Base-by-base conservation (phyloP, 1,284 basidiomycete species). In the Moniliophthora roreri region DNA sequence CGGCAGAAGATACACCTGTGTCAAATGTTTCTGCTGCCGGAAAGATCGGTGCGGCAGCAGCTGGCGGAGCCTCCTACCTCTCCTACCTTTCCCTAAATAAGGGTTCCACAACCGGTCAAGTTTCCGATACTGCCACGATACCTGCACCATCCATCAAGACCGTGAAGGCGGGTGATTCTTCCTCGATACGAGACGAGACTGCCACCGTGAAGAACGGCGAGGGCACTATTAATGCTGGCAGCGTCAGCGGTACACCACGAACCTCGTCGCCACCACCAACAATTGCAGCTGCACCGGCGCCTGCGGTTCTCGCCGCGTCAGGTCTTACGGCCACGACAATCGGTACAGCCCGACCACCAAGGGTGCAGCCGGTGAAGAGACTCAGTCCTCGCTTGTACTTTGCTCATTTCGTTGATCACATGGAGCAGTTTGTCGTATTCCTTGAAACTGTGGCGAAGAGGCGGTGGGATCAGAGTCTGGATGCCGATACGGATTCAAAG, bases 341-440 rank as follows among this genome's bases (percentile, higher is more conserved):
- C 9, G 44, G 44, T 10, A 41, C 53, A 28, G 35, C 53, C 20
- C 49, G 49, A 9, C 53, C 46, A 15, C 50, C 50, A 9, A 55
- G 47, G 24, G 60, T 65, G 16, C 63, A 61, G 20, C 68, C 68
- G 1, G 65, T 74, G 51, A 81, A 82, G 55, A 77, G 85, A 0
- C 91, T 93, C 0, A 93, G 93, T 0, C 94, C 95, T 0, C 78
- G 87, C 1, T 77, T 89, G 28, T 98, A 94, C 69, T 98, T 98
- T 64, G 87, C 95, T 0, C 93, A 97, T 68, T 99, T 98, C 61
- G 88, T 98, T 38, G 92, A 95, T 62, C 93, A 96, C 63, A 85
- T 88, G 55, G 77, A 78, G 1, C 83, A 91, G 51, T 96, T 99
- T 62, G 79, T 92, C 36, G 77, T 81, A 1, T 99, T 98, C 69